Percentiles rank a stretch among this genome's conserved stretches.
These are phyloP conservation scores for Cryphonectria parasitica DNA, from an alignment of 2,329 filamentous ascomycete genomes.

Conservation along the genomic window DNA sequence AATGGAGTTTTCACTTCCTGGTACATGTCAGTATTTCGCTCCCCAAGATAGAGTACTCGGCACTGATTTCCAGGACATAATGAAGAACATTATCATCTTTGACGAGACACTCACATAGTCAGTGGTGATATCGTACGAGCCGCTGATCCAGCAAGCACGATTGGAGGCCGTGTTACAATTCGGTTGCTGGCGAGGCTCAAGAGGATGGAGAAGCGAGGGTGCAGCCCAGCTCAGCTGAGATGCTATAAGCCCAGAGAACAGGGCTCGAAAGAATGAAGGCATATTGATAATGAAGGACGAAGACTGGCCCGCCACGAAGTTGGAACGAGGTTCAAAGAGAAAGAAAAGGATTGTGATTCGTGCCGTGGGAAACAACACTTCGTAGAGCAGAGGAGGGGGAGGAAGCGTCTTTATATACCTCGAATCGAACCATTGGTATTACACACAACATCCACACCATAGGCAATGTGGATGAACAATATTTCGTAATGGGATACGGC, in stretches of 20 bases:
- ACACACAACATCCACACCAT: neutral
- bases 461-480: neutral
- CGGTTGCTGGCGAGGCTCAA: conserved; percentile 17
- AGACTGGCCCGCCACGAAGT: neutral
- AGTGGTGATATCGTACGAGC: conserved; percentile 37
- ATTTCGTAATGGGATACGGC: neutral
- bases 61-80: neutral
- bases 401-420: neutral
- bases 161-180: conserved; percentile 36
- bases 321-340: neutral
- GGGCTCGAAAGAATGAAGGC: conserved; percentile 10
- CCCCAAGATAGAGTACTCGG: neutral
- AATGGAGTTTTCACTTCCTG: conserved; percentile 32
- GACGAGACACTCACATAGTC: conserved; percentile 31
- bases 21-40: neutral
- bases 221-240: conserved; percentile 17
- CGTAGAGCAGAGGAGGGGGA: neutral
- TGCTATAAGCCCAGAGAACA: conserved; percentile 25
- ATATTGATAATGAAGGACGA: conserved; percentile 11
- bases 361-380: neutral
- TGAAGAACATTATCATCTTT: neutral
- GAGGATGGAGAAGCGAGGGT: conserved; percentile 17
- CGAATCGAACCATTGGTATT: neutral
- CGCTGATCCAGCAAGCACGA: conserved; percentile 36
- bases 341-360: neutral